Evolutionary conservation across 2,329 filamentous ascomycete species (phyloP).

Genomic region (Arthroderma sp.): DNA sequence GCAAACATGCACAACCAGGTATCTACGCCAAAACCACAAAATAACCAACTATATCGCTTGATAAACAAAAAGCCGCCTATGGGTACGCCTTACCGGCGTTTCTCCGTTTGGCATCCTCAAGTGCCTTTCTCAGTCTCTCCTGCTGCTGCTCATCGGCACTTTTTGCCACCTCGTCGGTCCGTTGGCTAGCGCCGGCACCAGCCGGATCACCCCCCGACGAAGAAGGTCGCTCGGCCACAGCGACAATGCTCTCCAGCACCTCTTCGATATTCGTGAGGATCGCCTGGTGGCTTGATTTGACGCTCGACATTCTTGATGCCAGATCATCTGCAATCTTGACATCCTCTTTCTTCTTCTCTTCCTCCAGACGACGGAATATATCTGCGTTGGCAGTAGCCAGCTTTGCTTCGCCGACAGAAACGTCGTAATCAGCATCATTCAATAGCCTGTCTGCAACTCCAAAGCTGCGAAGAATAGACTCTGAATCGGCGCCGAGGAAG

Average conservation of each 20-base stretch:
- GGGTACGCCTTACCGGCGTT: constrained; percentile 29
- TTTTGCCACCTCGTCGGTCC: background rate
- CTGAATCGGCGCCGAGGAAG: constrained; percentile 30
- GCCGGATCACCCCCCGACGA: background rate
- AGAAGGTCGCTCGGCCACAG: constrained; percentile 1
- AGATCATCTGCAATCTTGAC: constrained; percentile 31
- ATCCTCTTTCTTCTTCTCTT: constrained; percentile 38
- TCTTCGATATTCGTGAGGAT: constrained; percentile 25
- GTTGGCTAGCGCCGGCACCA: background rate
- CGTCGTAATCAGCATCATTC: constrained; percentile 40
- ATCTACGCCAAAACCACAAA: too few relatives aligned
- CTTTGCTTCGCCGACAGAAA: constrained; percentile 41
- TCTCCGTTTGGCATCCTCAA: constrained; percentile 42
- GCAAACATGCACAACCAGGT: too few relatives aligned
- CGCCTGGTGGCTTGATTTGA: constrained; percentile 26
- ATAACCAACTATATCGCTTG: too few relatives aligned
- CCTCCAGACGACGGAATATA: constrained; percentile 30
- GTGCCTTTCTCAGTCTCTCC: constrained; percentile 34
- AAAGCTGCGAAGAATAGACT: constrained; percentile 34
- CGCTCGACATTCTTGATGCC: constrained; percentile 28
- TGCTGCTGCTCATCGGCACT: constrained; percentile 27
- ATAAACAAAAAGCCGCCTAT: background rate
- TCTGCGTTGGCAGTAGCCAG: constrained; percentile 31
- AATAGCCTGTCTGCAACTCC: constrained; percentile 36
- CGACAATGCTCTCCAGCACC: constrained; percentile 20